Base-by-base conservation (phyloP, 2,329 filamentous ascomycete species). In the Sordariomycetes sp. region DNA sequence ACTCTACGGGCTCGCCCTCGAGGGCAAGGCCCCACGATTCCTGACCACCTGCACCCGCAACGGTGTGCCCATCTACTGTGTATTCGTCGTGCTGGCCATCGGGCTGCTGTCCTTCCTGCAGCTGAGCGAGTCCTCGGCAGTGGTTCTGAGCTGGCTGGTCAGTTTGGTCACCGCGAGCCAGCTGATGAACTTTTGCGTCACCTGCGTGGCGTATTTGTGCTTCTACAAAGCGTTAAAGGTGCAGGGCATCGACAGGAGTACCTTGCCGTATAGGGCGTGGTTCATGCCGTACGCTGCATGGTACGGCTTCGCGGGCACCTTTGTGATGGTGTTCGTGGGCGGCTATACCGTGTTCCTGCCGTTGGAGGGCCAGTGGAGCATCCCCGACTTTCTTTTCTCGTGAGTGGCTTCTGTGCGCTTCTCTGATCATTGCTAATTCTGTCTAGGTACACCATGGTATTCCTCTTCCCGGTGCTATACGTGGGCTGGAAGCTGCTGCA, bases 331-430 rank as follows among this genome's bases (percentile, higher is more conserved):
- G 0, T 76, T 88, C 44, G 75, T 87, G 2, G 75, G 80, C 8
- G 84, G 84, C 0, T 90, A 87, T 42, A 70, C 78, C 0, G 81
- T 88, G 2, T 92, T 90, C 46, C 52, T 88, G 30, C 77, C 80
- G 0, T 15, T 57, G 1, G 49, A 57, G 0, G 63, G 70, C 1
- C 66, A 69, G 5, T 90, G 82, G 84, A 68, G 75, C 39, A 50
- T 82, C 0, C 69, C 79, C 6, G 75, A 72, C 6, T 92, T 90
- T 51, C 55, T 90, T 19, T 86, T 86, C 54, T 82, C 77, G 55
- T 76, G 45, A 62, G 68, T 61, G 11, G 8, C 20, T 17, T 3
- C 8, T 35, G 4, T 11, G 6, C 27, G 3, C 29, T n/a, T 15
- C 15, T 26, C 21, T 11, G 14, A 12, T 17, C 9, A 3, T 23